Conservation (phyloP, 2,329 filamentous ascomycete genomes). For the Cordyceps javanica region DNA sequence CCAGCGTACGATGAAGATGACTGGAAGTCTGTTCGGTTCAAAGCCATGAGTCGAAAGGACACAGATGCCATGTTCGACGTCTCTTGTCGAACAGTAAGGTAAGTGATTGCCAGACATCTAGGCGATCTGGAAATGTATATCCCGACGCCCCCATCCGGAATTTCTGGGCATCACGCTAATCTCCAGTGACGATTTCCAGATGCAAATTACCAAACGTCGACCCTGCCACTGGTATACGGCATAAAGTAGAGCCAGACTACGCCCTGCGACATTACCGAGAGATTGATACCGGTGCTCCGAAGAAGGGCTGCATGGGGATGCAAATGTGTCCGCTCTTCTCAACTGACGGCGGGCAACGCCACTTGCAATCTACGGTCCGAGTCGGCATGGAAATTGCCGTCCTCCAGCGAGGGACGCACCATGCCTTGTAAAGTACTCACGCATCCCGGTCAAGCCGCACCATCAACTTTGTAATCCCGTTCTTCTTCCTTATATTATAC, state of each 20-base stretch:
- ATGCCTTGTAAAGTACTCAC: not conserved
- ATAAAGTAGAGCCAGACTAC: constrained; percentile 49
- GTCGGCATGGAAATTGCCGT: constrained; percentile 52
- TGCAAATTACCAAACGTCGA: constrained; percentile 69
- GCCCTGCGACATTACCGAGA: constrained; percentile 52
- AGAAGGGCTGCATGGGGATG: constrained; percentile 57
- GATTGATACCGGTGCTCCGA: constrained; percentile 54
- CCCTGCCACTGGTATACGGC: constrained; percentile 50
- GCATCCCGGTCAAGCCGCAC: not conserved
- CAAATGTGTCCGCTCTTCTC: constrained; percentile 54
- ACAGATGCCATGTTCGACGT: constrained; percentile 40
- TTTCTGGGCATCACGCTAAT: not conserved
- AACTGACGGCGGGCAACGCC: constrained; percentile 13
- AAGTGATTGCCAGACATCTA: constrained; percentile 18
- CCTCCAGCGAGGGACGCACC: constrained; percentile 31
- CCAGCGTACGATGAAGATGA: constrained; percentile 62
- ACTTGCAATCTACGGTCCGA: not conserved
- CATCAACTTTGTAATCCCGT: not conserved
- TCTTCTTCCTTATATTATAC: not conserved
- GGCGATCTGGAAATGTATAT: not conserved
- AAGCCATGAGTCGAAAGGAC: constrained; percentile 34
- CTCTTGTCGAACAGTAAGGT: constrained; percentile 60
- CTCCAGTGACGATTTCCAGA: constrained; percentile 23
- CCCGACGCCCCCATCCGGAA: not conserved
- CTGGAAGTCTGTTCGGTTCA: constrained; percentile 58